Base-by-base conservation (phyloP, 352 stramenopile species). In the Phytopythium helicoides region DNA sequence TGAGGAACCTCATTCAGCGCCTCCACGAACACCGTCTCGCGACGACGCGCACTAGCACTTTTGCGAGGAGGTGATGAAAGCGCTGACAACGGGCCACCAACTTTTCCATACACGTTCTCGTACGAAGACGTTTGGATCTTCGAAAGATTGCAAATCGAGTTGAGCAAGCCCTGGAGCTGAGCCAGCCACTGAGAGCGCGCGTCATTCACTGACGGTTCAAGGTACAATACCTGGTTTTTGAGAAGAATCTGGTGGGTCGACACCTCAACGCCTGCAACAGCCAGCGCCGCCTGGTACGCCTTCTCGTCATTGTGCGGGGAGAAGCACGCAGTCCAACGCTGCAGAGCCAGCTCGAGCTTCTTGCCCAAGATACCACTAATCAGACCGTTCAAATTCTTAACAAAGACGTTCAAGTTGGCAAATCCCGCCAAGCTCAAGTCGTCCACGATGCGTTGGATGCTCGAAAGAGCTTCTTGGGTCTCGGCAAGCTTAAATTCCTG, bases 181-280 rank as follows among this genome's bases (percentile, higher is more conserved):
- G 87, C 69, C 22, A 99, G 59, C 86, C 86, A 96, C 45, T 76
- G 62, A 0, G 81, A 81, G 51, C 92, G 84, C 28, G 96, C 94
- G 42, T 96, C 83, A 47, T 97, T 92, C 50, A 99, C 82, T 11
- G 96, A 94, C 35, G 97, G 97, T 19, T 93, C 88, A 25, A 99
- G 81, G 37, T 92, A 98, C 55, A 99, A 86, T 47, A 98, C 83
- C 62, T 99, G 96, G 64, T 99, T 99, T 45, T 96, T 92, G 22
- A 99, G 73, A 33, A 98, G 53, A 56, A 99, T 98, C 65, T 98
- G 92, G 50, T 97, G 89, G 16, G 73, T 89, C 3, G 60, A 80
- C 21, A 77, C 51, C 22, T 50, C 58, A 36, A 95, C 55, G 23
- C 67, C 64, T 3, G 69, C 70, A 7, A 70, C 75, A n/a, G 62